Percentiles rank a stretch among this genome's conserved stretches.
Evolutionary conservation across 768 basidiomycete species (phyloP).

Genomic region (Pleurotus tuoliensis): DNA sequence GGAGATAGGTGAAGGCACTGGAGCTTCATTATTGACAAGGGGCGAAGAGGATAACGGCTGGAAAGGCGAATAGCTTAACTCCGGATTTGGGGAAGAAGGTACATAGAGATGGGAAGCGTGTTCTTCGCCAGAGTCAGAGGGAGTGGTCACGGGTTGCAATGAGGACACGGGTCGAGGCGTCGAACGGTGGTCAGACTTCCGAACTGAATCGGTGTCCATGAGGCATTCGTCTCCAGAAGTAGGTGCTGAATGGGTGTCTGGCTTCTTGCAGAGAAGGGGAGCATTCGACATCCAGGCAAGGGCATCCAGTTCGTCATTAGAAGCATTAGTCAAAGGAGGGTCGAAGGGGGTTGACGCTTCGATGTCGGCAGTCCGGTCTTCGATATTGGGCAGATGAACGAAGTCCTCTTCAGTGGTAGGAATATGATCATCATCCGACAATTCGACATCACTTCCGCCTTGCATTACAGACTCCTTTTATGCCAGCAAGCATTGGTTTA

Average conservation of each 20-base stretch:
- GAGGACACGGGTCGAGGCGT: too few species aligned
- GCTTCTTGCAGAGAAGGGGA: too few species aligned
- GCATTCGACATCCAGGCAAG: background rate
- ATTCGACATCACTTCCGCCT: background rate
- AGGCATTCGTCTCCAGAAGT: too few species aligned
- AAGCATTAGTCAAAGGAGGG: background rate
- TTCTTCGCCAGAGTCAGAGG: background rate
- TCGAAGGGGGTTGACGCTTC: background rate
- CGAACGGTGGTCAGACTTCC: too few species aligned
- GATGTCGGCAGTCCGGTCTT: background rate
- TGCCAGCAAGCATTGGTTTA: background rate
- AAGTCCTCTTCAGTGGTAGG: background rate
- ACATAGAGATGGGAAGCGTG: background rate
- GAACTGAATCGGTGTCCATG: too few species aligned
- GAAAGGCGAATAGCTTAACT: background rate
- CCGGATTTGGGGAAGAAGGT: background rate
- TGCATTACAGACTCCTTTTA: background rate
- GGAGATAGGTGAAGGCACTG: background rate
- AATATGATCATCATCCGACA: background rate
- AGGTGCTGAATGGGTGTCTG: too few species aligned
- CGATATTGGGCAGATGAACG: background rate
- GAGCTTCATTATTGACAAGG: too few species aligned
- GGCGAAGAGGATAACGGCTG: background rate
- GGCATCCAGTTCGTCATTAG: background rate
- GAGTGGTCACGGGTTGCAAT: too few species aligned